Evolutionary conservation across 2,329 filamentous ascomycete species (phyloP), one percentile per base, ranked within the genome.

Genomic region (Arthrobotrys pseudoclavata): DNA sequence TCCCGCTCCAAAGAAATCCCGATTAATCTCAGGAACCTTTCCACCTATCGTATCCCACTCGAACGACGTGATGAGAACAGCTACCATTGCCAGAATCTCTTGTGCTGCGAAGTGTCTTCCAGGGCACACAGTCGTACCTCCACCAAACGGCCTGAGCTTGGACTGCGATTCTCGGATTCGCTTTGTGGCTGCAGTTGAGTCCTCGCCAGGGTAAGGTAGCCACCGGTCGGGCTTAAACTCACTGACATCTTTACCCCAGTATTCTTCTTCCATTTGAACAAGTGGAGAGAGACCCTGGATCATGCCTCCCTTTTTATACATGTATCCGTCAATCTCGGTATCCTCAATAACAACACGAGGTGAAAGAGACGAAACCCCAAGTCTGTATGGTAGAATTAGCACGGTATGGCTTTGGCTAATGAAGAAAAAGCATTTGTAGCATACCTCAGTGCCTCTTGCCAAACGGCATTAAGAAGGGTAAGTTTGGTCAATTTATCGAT

Each of bases 231-330:
- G 50, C 0, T 70, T 76, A 47, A 70, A 76, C 12, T 70, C 66
- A 13, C 47, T 24, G 10, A 62, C 72, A 24, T 70, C 60, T 22
- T 76, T 76, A 6, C 72, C 72, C 72, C 72, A 76, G 18, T 66
- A 70, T 20, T 40, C 66, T 37, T 76, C 72, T 15, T 76, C 72
- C 4, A 76, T 1, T 29, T 76, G 72, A 1, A 47, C 31, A 9
- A 70, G 29, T 20, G 60, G 60, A 3, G 57, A 53, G 4, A 66
- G 26, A 4, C 48, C 72, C 29, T 76, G 72, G 4, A 76, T 50
- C 72, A 76, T 76, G 24, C 72, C 72, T 7, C 72, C 72, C 34
- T 76, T 76, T 26, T 70, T 76, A 24, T 70, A 76, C 29, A 67
- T 67, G 29, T 66, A 76, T 1, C 72, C 72, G 45, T 70, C 52